Conservation (phyloP, 1,284 basidiomycete genomes). For the Coriolopsis trogii region DNA sequence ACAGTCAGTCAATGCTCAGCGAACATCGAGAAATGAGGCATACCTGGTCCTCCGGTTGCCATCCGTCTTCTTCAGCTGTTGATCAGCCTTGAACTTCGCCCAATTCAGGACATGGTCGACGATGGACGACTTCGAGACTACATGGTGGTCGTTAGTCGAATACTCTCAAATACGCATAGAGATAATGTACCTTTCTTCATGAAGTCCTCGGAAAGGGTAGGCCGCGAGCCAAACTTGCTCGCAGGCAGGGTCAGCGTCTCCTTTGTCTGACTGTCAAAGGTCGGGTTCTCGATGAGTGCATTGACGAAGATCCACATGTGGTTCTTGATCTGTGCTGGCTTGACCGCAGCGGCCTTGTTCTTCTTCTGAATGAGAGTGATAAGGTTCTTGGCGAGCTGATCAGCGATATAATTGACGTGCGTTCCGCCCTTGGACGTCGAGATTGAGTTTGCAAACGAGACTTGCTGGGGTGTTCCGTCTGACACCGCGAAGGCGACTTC, state of each 20-base stretch:
- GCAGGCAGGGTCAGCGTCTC: slow-evolving; percentile 90
- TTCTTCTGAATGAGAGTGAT: slow-evolving; percentile 90
- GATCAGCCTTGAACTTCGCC: slow-evolving; percentile 97
- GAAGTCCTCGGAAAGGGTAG: slow-evolving; percentile 86
- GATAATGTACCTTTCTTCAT: slow-evolving; percentile 82
- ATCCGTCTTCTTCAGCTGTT: slow-evolving; percentile 95
- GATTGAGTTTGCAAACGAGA: slow-evolving; percentile 98
- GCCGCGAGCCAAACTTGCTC: slow-evolving; percentile 92
- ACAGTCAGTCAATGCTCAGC: neutral
- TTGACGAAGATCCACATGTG: slow-evolving; percentile 99
- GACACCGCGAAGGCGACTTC: slow-evolving; percentile 96
- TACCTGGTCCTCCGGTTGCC: slow-evolving; percentile 90
- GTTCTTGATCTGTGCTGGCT: slow-evolving; percentile 92
- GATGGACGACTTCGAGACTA: slow-evolving; percentile 90
- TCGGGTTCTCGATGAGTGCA: slow-evolving; percentile 95
- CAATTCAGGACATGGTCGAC: slow-evolving; percentile 93
- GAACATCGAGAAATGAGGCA: slow-evolving; percentile 30
- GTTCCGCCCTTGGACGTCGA: slow-evolving; percentile 97
- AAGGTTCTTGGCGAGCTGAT: slow-evolving; percentile 88
- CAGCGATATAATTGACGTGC: slow-evolving; percentile 87
- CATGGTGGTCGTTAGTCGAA: neutral
- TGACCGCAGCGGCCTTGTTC: slow-evolving; percentile 94
- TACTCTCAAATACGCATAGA: neutral
- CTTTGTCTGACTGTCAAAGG: slow-evolving; percentile 99
- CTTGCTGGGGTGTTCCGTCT: slow-evolving; percentile 89